These are phyloP conservation scores for Coprinopsis marcescibilis DNA, from an alignment of 768 basidiomycete genomes.

Conservation along the genomic window DNA sequence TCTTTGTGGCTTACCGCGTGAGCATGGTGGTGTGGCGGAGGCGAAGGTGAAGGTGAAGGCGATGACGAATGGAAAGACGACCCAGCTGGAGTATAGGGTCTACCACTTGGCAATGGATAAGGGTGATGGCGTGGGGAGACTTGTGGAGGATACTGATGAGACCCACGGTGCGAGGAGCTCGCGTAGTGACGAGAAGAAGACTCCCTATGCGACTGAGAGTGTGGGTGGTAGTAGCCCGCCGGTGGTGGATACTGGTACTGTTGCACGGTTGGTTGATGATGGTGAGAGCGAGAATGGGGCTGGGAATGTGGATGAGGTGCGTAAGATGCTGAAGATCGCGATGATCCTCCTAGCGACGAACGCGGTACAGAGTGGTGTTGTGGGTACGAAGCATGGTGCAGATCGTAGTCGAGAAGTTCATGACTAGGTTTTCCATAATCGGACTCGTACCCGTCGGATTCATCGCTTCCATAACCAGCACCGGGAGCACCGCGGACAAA, in stretches of 20 bases:
- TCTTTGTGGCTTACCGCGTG: neutral
- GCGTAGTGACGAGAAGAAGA: neutral
- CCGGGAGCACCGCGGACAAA: constrained; percentile 10
- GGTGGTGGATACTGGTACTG: constrained; percentile 4
- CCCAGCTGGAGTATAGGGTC: constrained; percentile 4
- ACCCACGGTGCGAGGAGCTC: neutral
- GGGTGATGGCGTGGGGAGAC: constrained; percentile 1
- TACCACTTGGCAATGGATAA: neutral
- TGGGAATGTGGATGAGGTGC: neutral
- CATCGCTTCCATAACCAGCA: constrained; percentile 19
- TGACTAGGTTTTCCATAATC: constrained; percentile 11
- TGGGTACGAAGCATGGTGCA: constrained; percentile 3
- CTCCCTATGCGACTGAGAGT: neutral
- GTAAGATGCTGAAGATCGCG: neutral
- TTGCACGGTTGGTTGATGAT: neutral
- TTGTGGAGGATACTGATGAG: neutral
- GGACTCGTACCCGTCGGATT: constrained; percentile 21
- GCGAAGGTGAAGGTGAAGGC: neutral
- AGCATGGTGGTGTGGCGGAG: neutral
- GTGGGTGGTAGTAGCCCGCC: neutral
- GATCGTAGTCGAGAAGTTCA: constrained; percentile 1
- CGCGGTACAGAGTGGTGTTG: neutral
- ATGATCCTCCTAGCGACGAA: neutral
- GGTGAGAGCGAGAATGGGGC: neutral
- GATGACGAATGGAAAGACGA: neutral